Evolutionary conservation across 2,329 filamentous ascomycete species (phyloP).

Genomic region (Incumbomyces lentus): DNA sequence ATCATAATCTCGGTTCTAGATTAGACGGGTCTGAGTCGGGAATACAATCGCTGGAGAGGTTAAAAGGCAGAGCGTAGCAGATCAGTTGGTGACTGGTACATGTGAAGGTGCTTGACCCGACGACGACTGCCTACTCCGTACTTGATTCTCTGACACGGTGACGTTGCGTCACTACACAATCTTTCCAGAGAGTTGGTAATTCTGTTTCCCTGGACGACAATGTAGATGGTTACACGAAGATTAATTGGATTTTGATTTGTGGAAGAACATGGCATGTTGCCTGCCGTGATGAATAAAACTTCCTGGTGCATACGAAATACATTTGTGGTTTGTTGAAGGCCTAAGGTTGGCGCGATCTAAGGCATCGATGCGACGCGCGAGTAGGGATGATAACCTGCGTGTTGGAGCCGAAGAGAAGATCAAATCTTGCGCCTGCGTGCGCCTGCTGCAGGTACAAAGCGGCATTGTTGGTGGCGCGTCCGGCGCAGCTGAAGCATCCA

Average conservation of each 20-base stretch:
- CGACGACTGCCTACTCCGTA: too few relatives aligned
- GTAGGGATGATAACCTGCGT: not conserved
- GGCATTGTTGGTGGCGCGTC: constrained; percentile 4
- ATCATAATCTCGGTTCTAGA: not conserved
- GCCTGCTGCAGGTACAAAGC: constrained; percentile 4
- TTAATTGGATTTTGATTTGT: not conserved
- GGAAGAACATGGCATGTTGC: not conserved
- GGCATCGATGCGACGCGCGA: too few relatives aligned
- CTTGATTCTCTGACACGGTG: too few relatives aligned
- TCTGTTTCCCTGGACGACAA: too few relatives aligned
- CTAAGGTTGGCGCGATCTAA: not conserved
- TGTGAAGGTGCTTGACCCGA: too few relatives aligned
- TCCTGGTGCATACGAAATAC: not conserved
- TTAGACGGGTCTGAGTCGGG: not conserved
- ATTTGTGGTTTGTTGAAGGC: not conserved
- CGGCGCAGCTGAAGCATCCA: constrained; percentile 2
- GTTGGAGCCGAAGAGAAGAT: not conserved
- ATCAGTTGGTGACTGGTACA: too few relatives aligned
- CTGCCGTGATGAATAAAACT: not conserved
- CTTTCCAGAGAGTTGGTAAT: too few relatives aligned
- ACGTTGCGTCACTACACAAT: too few relatives aligned
- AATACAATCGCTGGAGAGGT: not conserved
- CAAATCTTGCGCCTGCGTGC: not conserved
- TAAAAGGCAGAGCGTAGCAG: too few relatives aligned
- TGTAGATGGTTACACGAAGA: not conserved